phyloP scores from a whole-genome alignment of 75 land plant species.

The Pinus taeda region DNA sequence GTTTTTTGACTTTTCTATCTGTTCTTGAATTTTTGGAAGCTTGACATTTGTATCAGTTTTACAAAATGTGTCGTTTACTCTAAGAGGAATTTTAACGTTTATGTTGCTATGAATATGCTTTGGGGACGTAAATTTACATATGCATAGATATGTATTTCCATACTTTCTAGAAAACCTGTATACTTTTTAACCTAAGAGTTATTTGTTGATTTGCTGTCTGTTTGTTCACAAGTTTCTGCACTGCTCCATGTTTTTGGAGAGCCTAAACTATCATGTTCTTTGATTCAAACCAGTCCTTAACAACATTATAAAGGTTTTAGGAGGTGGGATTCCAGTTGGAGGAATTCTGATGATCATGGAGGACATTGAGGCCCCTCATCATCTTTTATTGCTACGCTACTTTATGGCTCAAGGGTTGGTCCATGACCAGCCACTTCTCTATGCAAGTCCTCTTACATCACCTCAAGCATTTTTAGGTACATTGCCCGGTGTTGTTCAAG shows the following conservation, averaged over 20 bases:
- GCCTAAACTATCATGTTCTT: not conserved
- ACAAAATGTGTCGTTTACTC: not conserved
- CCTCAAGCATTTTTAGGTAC: conserved; percentile 85
- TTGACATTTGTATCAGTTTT: not conserved
- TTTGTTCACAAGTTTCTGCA: not conserved
- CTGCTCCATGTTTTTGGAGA: not conserved
- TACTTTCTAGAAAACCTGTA: not conserved
- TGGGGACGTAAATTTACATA: not conserved
- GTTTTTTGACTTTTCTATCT: not conserved
- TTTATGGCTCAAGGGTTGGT: conserved; percentile 95
- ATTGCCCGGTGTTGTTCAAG: conserved; percentile 51
- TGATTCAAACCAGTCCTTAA: conserved; percentile 5
- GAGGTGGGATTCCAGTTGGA: conserved; percentile 88
- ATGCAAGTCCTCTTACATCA: conserved; percentile 64
- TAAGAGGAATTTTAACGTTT: too few species aligned
- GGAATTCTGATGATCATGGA: conserved; percentile 90
- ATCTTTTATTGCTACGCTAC: conserved; percentile 75
- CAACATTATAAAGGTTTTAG: conserved; percentile 59
- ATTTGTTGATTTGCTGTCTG: not conserved
- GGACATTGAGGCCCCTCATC: conserved; percentile 93
- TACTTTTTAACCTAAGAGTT: conserved; percentile 1
- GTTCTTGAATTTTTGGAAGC: not conserved
- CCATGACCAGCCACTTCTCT: conserved; percentile 82
- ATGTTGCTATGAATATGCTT: not conserved
- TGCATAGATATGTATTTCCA: not conserved